These are phyloP conservation scores for Sarocladium brachiariae DNA, from an alignment of 2,329 filamentous ascomycete species.

Conservation along the genomic window DNA sequence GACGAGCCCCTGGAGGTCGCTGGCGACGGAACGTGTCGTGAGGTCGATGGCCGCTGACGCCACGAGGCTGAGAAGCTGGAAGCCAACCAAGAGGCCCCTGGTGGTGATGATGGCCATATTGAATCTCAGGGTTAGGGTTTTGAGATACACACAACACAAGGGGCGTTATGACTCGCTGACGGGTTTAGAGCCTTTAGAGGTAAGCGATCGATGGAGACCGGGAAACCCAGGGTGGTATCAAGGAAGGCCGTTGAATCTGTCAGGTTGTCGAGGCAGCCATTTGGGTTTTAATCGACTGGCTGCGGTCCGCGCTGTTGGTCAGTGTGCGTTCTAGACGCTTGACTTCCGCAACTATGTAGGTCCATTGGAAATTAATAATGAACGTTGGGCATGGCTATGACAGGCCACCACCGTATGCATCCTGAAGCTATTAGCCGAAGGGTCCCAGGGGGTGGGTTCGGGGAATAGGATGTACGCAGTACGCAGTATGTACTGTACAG, in stretches of 20 bases:
- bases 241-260: background rate
- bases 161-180: too few relatives aligned
- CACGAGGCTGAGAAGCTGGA: background rate
- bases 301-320: background rate
- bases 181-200: too few relatives aligned
- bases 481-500: too few relatives aligned
- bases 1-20: background rate
- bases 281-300: background rate
- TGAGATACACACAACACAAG: too few relatives aligned
- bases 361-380: background rate
- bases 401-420: background rate
- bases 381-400: background rate
- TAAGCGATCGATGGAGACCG: background rate
- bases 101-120: background rate
- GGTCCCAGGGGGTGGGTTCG: background rate
- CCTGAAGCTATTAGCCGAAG: background rate
- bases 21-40: background rate
- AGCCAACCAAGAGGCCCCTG: background rate
- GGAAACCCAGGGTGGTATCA: background rate
- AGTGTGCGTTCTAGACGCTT: background rate
- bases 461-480: too few relatives aligned
- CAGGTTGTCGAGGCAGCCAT: background rate
- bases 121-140: background rate
- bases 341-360: background rate
- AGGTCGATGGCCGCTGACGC: background rate